phyloP scores from a whole-genome alignment of 108 stramenopile genomes.

The Skeletonema marinoi region DNA sequence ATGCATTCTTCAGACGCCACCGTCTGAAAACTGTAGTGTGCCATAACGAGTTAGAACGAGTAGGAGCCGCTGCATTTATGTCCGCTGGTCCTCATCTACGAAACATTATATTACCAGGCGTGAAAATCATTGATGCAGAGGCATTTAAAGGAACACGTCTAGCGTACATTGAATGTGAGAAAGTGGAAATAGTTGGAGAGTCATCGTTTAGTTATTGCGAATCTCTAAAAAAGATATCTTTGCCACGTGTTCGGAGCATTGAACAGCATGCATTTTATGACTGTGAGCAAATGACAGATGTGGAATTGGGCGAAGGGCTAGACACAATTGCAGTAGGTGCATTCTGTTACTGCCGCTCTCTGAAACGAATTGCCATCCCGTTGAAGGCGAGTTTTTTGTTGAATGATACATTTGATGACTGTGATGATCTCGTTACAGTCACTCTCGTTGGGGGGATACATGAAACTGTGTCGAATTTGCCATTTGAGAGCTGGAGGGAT shows the following conservation, averaged over 20 bases:
- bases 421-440: too few relatives aligned
- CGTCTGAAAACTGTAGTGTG: not conserved
- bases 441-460: too few relatives aligned
- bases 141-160: not conserved
- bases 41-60: not conserved
- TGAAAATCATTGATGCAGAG: not conserved
- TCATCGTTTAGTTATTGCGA: not conserved
- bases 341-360: not conserved
- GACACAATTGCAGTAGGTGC: not conserved
- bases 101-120: not conserved
- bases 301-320: not conserved
- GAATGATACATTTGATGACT: too few relatives aligned
- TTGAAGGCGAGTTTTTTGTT: not conserved
- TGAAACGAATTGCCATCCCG: too few relatives aligned
- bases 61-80: not conserved
- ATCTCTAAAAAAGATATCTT: not conserved
- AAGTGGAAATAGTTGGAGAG: not conserved
- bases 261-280: not conserved
- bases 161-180: not conserved
- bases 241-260: not conserved
- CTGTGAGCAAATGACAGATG: not conserved
- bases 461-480: too few relatives aligned
- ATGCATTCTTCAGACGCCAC: not conserved
- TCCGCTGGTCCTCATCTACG: not conserved
- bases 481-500: too few relatives aligned